Evolutionary conservation across 305 asterid genomes (phyloP), one percentile per base, ranked within the genome.

Genomic region (Petunia hybrid): DNA sequence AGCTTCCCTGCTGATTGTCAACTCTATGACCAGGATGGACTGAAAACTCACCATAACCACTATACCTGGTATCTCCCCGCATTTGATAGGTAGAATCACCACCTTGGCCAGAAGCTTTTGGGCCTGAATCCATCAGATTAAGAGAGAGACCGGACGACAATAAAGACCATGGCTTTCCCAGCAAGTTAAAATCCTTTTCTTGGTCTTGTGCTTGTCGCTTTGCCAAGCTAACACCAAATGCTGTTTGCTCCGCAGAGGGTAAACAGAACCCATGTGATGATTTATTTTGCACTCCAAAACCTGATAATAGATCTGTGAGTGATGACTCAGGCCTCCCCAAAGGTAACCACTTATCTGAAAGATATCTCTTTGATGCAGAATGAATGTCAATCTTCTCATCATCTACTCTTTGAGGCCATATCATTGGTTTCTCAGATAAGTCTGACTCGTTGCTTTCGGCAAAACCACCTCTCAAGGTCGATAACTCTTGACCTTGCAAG

Each of bases 401-500:
- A 46, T 91, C 97, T 69, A 88, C 43, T 46, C 92, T 80, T 74
- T 92, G 81, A 43, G 84, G 87, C 92, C 92, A 88, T 61, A 78
- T 60, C 9, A 85, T 83, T 55, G 90, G 87, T 88, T 90, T 94
- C 71, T 92, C 97, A 41, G 91, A 84, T 22, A 93, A 84, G 45
- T 92, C 91, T 5, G 88, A 87, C 82, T 94, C 97, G 14, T 82
- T 87, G 84, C 81, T 89, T 87, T 92, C 97, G 8, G 87, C 86
- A 84, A 88, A 81, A 61, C 90, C 41, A 69, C 90, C 89, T 89
- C 97, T 87, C 90, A 92, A 87, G 92, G 94, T 88, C 88, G 89
- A 87, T 35, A 83, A 78, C 84, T 94, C 99, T 91, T 94, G 98
- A 88, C 96, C 96, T 89, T 91, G 99, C 91, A 92, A 88, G 91